phyloP scores from a whole-genome alignment of 2,329 filamentous ascomycete genomes.

The Botryotinia narcissicola region DNA sequence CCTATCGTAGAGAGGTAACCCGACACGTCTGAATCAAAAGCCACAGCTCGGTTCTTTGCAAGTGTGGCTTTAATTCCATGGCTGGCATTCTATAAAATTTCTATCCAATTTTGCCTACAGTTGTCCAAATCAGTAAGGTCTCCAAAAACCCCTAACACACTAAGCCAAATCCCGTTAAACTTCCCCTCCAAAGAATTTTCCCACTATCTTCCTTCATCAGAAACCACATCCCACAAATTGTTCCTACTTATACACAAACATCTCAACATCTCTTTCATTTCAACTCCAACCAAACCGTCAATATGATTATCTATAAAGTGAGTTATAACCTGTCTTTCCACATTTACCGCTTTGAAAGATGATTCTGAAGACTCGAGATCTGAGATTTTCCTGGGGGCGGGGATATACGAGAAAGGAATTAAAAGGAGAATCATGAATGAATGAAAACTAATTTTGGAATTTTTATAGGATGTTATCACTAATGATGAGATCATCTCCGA shows the following conservation, averaged over 20 bases:
- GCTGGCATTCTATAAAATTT: background rate
- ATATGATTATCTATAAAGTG: slow-evolving; percentile 59
- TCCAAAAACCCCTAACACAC: background rate
- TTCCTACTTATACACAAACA: background rate
- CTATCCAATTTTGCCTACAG: background rate
- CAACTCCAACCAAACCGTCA: slow-evolving; percentile 34
- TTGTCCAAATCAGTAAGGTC: background rate
- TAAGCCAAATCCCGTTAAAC: slow-evolving; percentile 16
- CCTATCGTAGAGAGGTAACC: too few relatives aligned
- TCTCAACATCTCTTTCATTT: background rate
- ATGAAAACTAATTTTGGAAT: slow-evolving; percentile 19
- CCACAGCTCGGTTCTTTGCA: background rate
- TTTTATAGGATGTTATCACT: slow-evolving; percentile 74
- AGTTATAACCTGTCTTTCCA: background rate
- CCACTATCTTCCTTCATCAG: slow-evolving; percentile 11
- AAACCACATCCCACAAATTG: slow-evolving; percentile 8
- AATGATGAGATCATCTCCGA: slow-evolving; percentile 97
- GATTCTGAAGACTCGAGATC: background rate
- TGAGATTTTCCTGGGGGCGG: background rate
- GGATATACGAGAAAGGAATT: background rate
- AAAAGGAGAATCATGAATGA: background rate
- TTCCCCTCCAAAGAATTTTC: slow-evolving; percentile 22
- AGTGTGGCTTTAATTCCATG: background rate
- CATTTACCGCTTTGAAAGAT: slow-evolving; percentile 21
- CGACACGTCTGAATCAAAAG: background rate